A percentile compares a stretch with the other conserved stretches of the same genome.
These are phyloP conservation scores for Hanseniaspora gamundiae DNA, from an alignment of 1,139 yeast species.

Conservation along the genomic window DNA sequence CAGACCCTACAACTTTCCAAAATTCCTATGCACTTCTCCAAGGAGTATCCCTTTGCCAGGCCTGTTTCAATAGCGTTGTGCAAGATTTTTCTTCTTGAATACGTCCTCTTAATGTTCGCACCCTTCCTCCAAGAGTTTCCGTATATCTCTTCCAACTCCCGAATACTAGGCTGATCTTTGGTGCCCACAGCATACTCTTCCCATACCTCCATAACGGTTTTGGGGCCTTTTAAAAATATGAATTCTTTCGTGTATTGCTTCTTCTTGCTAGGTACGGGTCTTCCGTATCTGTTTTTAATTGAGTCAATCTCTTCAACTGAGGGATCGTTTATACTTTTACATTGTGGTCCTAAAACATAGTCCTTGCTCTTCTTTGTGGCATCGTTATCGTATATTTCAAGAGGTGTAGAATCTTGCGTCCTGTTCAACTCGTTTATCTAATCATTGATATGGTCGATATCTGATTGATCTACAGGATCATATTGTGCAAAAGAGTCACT, in stretches of 20 bases:
- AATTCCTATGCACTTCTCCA: conserved; percentile 25
- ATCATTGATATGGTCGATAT: too few species aligned
- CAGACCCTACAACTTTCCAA: conserved; percentile 26
- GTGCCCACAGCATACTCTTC: conserved; percentile 29
- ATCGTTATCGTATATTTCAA: too few species aligned
- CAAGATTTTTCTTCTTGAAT: conserved; percentile 28
- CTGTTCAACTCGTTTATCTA: too few species aligned
- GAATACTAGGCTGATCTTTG: conserved; percentile 28
- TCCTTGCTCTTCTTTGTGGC: too few species aligned
- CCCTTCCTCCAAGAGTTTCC: conserved; percentile 32
- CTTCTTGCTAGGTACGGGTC: too few species aligned
- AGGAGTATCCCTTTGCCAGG: conserved; percentile 22
- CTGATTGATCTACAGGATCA: too few species aligned
- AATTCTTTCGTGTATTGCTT: conserved; percentile 25
- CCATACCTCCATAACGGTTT: conserved; percentile 30
- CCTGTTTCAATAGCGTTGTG: conserved; percentile 31
- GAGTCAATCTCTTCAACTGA: too few species aligned
- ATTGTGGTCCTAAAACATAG: not conserved
- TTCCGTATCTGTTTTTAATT: conserved; percentile 4
- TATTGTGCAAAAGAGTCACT: too few species aligned
- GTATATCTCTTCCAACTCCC: conserved; percentile 27
- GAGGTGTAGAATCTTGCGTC: too few species aligned
- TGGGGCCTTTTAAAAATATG: conserved; percentile 29
- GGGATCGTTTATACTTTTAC: not conserved
- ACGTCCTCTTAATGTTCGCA: conserved; percentile 30